Percentiles rank a stretch among this genome's conserved stretches.
phyloP scores from a whole-genome alignment of 176 grass and related monocot species.

The Cymbopogon citratus region DNA sequence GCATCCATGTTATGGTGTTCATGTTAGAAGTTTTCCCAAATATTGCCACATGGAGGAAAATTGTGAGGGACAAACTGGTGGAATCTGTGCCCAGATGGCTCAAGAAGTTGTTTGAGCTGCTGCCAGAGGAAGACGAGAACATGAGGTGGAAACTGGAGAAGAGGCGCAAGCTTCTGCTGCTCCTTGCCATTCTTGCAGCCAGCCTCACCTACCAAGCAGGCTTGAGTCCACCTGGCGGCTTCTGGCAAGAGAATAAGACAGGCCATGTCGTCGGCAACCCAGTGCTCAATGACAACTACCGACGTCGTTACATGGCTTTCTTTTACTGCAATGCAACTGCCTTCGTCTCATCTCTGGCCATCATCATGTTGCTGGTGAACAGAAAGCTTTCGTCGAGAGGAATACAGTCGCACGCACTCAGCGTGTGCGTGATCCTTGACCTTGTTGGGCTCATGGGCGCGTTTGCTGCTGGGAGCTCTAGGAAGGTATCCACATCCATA shows the following conservation, averaged over 20 bases:
- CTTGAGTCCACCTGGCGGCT: no score
- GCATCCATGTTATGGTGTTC: background rate
- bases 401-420: no score
- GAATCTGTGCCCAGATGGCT: background rate
- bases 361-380: conserved; percentile 30
- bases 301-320: conserved; percentile 21
- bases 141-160: no score
- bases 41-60: background rate
- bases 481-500: conserved; percentile 40
- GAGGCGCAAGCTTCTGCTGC: no score
- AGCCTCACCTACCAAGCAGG: no score
- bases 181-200: no score
- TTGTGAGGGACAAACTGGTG: background rate
- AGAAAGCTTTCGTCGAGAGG: no score
- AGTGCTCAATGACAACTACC: conserved; percentile 38
- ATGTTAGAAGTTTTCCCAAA: background rate
- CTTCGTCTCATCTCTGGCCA: conserved; percentile 31
- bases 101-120: conserved; percentile 16
- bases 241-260: no score
- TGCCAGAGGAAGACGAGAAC: no score
- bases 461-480: conserved; percentile 31
- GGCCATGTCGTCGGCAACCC: conserved; percentile 19
- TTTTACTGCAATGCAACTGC: conserved; percentile 42
- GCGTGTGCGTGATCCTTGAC: background rate
- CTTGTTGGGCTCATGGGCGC: conserved; percentile 38